Evolutionary conservation across 306 rosid genomes (phyloP).

Genomic region (Pterocarpus macrocarpus): DNA sequence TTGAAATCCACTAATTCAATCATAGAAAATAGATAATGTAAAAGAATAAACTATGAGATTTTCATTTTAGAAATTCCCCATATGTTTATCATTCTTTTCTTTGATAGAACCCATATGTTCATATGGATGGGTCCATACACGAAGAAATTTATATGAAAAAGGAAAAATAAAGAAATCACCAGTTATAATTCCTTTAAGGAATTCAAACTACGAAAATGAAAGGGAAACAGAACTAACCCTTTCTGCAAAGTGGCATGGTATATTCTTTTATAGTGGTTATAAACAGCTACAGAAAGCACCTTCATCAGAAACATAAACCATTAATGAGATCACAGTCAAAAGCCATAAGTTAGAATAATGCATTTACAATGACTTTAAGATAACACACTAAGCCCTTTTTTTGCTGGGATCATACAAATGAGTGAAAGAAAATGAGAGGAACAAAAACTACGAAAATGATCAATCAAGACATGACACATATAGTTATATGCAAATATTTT

Average conservation of each 20-base stretch:
- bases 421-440: conserved; percentile 18
- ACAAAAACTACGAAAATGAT: conserved; percentile 23
- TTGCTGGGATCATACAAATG: neutral
- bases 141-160: neutral
- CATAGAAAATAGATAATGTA: conserved; percentile 26
- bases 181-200: neutral
- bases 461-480: neutral
- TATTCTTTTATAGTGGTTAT: conserved; percentile 96
- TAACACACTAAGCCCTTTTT: neutral
- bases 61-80: conserved; percentile 26
- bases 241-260: conserved; percentile 74
- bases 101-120: neutral
- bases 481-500: neutral
- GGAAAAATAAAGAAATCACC: conserved; percentile 6
- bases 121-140: neutral
- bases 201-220: neutral
- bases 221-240: conserved; percentile 71
- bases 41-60: conserved; percentile 33
- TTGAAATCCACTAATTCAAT: conserved; percentile 52
- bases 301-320: conserved; percentile 58
- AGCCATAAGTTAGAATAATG: conserved; percentile 30
- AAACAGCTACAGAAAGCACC: conserved; percentile 98
- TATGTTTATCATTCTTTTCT: conserved; percentile 20
- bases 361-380: conserved; percentile 11
- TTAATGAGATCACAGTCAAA: conserved; percentile 37